Conservation (phyloP, 148 eudicot genomes). For the Vaccinium darrowii region DNA sequence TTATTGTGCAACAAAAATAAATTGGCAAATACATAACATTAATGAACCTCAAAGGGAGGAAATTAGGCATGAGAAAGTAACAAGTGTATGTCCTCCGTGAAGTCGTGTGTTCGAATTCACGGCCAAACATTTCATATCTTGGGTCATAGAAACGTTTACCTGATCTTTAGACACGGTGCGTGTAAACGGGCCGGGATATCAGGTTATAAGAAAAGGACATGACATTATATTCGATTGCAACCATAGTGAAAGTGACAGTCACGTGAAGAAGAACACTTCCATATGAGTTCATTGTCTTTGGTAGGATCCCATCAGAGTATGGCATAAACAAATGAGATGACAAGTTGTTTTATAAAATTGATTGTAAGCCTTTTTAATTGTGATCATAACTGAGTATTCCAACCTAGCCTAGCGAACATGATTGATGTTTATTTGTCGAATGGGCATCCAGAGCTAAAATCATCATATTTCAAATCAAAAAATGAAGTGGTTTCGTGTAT, state of each 20-base stretch:
- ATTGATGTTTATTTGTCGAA: neutral
- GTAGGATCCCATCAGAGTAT: constrained; percentile 7
- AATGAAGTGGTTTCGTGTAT: too few relatives aligned
- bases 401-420: neutral
- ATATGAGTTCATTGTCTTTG: neutral
- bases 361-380: neutral
- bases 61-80: too few relatives aligned
- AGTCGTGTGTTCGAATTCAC: too few relatives aligned
- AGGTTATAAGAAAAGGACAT: neutral
- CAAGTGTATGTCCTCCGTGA: too few relatives aligned
- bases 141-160: too few relatives aligned
- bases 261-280: neutral
- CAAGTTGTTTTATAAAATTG: neutral
- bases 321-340: neutral
- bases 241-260: constrained; percentile 14
- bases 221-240: neutral
- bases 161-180: too few relatives aligned
- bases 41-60: too few relatives aligned
- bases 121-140: too few relatives aligned
- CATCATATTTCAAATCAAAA: too few relatives aligned
- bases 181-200: too few relatives aligned
- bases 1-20: neutral
- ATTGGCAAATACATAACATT: neutral
- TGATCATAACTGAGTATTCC: neutral
- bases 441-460: too few relatives aligned